phyloP scores from a whole-genome alignment of 2,329 filamentous ascomycete genomes.

The Claviceps maximensis region DNA sequence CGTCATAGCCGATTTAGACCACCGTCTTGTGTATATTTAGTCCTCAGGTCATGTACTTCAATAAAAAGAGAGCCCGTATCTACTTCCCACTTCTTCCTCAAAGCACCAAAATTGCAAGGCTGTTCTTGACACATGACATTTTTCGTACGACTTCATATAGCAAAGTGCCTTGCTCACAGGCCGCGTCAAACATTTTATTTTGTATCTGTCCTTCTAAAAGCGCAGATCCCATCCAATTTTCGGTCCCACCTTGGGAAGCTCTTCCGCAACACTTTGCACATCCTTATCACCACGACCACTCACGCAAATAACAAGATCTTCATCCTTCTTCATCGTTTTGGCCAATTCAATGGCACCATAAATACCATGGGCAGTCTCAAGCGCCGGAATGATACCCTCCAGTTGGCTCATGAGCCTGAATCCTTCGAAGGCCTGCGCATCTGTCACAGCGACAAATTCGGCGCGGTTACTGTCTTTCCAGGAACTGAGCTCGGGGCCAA shows the following conservation, averaged over 20 bases:
- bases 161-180: background rate
- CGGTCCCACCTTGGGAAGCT: conserved; percentile 76
- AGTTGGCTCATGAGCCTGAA: conserved; percentile 76
- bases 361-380: conserved; percentile 88
- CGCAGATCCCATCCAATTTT: conserved; percentile 66
- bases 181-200: background rate
- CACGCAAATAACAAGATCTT: conserved; percentile 88
- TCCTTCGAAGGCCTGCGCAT: conserved; percentile 76
- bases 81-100: background rate
- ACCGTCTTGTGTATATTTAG: background rate
- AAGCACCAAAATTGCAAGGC: no score
- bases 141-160: no score
- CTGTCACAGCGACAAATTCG: conserved; percentile 80
- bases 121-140: no score
- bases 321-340: conserved; percentile 77
- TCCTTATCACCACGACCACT: conserved; percentile 96
- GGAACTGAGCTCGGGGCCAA: conserved; percentile 77
- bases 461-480: conserved; percentile 90
- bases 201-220: conserved; percentile 29
- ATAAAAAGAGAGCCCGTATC: background rate
- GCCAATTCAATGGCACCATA: conserved; percentile 81
- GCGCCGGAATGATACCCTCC: conserved; percentile 92
- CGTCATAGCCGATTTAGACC: background rate
- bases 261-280: conserved; percentile 93
- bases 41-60: background rate